phyloP scores from a whole-genome alignment of 441 rosid species.

The Gossypium davidsonii region DNA sequence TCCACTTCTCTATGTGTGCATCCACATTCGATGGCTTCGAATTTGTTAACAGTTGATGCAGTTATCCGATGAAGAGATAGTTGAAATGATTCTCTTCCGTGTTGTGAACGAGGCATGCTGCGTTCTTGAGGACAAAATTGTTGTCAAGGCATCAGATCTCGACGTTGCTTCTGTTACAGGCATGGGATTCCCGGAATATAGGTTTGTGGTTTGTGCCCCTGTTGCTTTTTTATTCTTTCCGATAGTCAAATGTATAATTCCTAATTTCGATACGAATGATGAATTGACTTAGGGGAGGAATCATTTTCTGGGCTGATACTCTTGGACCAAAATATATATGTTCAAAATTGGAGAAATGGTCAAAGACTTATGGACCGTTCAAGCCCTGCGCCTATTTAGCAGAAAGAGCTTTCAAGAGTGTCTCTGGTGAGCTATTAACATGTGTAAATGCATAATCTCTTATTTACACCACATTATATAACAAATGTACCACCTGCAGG shows the following conservation, averaged over 20 bases:
- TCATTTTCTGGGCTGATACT: conserved; percentile 5
- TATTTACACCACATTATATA: background rate
- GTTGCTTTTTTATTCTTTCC: background rate
- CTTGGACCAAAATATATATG: conserved; percentile 7
- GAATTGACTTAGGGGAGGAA: background rate
- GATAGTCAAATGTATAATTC: background rate
- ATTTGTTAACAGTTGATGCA: background rate
- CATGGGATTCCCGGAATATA: conserved; percentile 7
- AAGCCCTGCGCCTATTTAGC: conserved; percentile 7
- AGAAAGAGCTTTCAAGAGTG: background rate
- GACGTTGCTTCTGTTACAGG: conserved; percentile 8
- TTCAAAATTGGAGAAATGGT: conserved; percentile 9
- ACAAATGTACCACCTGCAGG: background rate
- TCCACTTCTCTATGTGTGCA: background rate
- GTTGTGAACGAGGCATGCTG: conserved; percentile 8
- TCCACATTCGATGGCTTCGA: background rate
- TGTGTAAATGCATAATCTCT: background rate
- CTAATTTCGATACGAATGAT: background rate
- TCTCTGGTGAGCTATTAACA: conserved; percentile 5
- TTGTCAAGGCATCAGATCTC: conserved; percentile 4
- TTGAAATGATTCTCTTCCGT: conserved; percentile 12
- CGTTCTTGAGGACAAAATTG: background rate
- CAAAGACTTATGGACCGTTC: conserved; percentile 8
- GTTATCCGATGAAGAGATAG: background rate
- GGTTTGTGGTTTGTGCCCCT: background rate